Percentiles rank a stretch among this genome's conserved stretches.
Evolutionary conservation across 495 filamentous ascomycete genomes (phyloP).

Genomic region (Thermochaetoides thermophila): DNA sequence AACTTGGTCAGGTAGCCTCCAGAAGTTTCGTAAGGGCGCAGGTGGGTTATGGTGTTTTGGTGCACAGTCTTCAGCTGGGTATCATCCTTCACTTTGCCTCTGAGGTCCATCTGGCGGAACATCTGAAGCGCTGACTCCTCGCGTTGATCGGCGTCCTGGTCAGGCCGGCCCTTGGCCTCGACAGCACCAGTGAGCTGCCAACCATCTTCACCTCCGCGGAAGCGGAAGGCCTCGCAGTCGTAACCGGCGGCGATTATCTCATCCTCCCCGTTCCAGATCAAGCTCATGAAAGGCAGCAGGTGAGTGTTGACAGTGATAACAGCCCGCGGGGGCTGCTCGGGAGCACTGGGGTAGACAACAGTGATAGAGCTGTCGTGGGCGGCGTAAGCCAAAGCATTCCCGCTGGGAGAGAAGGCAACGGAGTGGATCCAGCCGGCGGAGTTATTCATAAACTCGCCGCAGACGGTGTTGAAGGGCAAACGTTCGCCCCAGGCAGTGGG

Average conservation of each 20-base stretch:
- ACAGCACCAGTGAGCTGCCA: conserved; percentile 79
- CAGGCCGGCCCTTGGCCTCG: conserved; percentile 60
- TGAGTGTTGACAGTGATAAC: conserved; percentile 81
- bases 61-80: conserved; percentile 91
- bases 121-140: conserved; percentile 83
- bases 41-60: conserved; percentile 85
- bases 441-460: conserved; percentile 88
- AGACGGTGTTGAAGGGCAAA: conserved; percentile 93
- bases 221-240: conserved; percentile 89
- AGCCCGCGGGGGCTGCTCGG: conserved; percentile 79
- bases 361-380: conserved; percentile 93
- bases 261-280: conserved; percentile 83
- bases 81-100: conserved; percentile 76
- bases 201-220: conserved; percentile 64
- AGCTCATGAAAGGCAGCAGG: conserved; percentile 73
- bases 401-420: conserved; percentile 79
- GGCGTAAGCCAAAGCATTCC: conserved; percentile 78
- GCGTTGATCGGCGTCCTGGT: conserved; percentile 26
- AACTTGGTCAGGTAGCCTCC: conserved; percentile 59
- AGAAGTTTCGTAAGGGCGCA: conserved; percentile 56
- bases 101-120: conserved; percentile 97
- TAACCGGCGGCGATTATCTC: conserved; percentile 95
- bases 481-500: conserved; percentile 87
- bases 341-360: conserved; percentile 83
- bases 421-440: conserved; percentile 94